A percentile compares a stretch with the other conserved stretches of the same genome.
phyloP scores from a whole-genome alignment of 768 basidiomycete genomes.

The Lanmaoa rubissima region DNA sequence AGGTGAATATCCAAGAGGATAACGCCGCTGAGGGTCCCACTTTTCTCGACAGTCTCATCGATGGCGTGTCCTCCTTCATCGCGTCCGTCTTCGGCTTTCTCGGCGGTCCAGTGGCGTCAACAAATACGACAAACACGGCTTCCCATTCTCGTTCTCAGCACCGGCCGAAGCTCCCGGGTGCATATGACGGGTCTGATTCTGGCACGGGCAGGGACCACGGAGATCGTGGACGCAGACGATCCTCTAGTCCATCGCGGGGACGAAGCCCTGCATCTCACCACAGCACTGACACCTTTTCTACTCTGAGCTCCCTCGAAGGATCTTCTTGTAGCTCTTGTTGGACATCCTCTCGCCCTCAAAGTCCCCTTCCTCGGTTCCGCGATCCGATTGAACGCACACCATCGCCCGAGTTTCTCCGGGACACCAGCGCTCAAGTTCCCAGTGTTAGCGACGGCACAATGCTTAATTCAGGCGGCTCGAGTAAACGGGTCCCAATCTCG shows the following conservation, averaged over 20 bases:
- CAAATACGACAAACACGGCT: background rate
- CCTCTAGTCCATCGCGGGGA: background rate
- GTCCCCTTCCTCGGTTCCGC: constrained; percentile 23
- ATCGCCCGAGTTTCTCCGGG: constrained; percentile 31
- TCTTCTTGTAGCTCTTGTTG: constrained; percentile 38
- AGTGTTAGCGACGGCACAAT: background rate
- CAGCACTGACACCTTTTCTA: constrained; percentile 41
- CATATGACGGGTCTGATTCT: constrained; percentile 21
- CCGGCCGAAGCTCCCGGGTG: constrained; percentile 16
- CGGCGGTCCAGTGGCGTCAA: background rate
- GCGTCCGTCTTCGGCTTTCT: constrained; percentile 13
- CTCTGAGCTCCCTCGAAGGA: constrained; percentile 47
- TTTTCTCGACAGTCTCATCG: constrained; percentile 21
- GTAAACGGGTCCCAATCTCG: constrained; percentile 12
- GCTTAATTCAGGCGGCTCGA: background rate
- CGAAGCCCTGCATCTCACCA: constrained; percentile 20
- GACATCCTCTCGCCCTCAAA: constrained; percentile 23
- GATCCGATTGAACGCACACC: constrained; percentile 30
- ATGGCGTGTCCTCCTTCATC: constrained; percentile 18
- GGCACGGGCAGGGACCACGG: background rate
- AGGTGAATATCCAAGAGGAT: background rate
- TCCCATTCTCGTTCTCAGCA: background rate
- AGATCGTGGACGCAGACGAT: constrained; percentile 3
- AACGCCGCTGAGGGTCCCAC: background rate
- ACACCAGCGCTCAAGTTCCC: background rate